A percentile compares a stretch with the other conserved stretches of the same genome.
Conservation (phyloP, 306 rosid species). For the Glycine latifolia region DNA sequence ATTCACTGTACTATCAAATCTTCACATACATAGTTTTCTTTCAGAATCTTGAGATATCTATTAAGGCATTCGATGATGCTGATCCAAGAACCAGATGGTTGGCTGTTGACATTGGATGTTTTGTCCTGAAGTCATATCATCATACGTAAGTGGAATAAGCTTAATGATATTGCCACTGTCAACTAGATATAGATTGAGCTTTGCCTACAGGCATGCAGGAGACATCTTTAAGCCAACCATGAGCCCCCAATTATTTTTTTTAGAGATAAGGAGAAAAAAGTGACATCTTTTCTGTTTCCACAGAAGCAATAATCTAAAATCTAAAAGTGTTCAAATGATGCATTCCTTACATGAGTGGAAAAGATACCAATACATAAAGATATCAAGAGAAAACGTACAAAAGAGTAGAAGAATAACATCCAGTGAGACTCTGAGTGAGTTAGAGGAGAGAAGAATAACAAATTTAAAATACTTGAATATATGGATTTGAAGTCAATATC, state of each 20-base stretch:
- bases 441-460: background rate
- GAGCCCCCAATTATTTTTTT: background rate
- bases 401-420: background rate
- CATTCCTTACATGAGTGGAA: background rate
- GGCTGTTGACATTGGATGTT: constrained; percentile 54
- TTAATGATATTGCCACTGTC: background rate
- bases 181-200: background rate
- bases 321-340: constrained; percentile 27
- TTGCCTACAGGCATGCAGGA: background rate
- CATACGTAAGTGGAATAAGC: constrained; percentile 35
- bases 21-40: constrained; percentile 77
- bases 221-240: constrained; percentile 12
- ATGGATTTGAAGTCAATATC: background rate
- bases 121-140: constrained; percentile 63
- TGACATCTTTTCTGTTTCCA: background rate
- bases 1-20: constrained; percentile 42
- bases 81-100: constrained; percentile 65
- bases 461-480: constrained; percentile 1
- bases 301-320: background rate
- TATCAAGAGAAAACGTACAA: background rate
- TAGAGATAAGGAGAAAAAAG: background rate
- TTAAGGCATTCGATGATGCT: constrained; percentile 62
- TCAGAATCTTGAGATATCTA: constrained; percentile 66
- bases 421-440: background rate
- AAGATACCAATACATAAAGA: constrained; percentile 7